Conservation (phyloP, 108 stramenopile species). For the Epipyxis sp. region DNA sequence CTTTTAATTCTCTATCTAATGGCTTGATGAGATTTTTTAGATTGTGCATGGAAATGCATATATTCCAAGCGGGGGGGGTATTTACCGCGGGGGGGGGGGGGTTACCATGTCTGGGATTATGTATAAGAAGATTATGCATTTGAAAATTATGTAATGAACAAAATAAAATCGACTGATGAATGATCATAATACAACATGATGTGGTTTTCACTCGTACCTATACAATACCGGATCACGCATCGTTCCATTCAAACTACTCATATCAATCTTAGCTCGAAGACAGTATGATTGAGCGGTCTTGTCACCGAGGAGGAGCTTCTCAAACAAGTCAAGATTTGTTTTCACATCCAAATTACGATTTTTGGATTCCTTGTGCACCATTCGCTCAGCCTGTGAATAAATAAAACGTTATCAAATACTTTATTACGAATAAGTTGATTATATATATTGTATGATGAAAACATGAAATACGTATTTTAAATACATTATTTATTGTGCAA, state of each 20-base stretch:
- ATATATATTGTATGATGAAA: slow-evolving; percentile 72
- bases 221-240: slow-evolving; percentile 95
- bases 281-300: slow-evolving; percentile 60
- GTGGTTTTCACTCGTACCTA: too few species aligned
- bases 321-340: slow-evolving; percentile 75
- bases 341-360: slow-evolving; percentile 65
- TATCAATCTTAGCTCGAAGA: slow-evolving; percentile 96
- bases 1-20: too few species aligned
- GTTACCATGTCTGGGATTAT: too few species aligned
- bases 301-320: slow-evolving; percentile 72
- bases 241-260: slow-evolving; percentile 89
- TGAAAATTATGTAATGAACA: too few species aligned
- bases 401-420: slow-evolving; percentile 16
- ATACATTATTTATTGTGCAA: background rate
- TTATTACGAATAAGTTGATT: slow-evolving; percentile 70
- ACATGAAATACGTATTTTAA: slow-evolving; percentile 35
- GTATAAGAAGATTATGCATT: too few species aligned
- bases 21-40: too few species aligned
- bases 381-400: slow-evolving; percentile 37
- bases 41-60: too few species aligned
- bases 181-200: too few species aligned
- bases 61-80: too few species aligned
- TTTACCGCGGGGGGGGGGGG: too few species aligned
- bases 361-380: slow-evolving; percentile 36
- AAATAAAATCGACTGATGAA: too few species aligned